Conservation (phyloP, 805 yeast genomes). For the Candida verbasci region DNA sequence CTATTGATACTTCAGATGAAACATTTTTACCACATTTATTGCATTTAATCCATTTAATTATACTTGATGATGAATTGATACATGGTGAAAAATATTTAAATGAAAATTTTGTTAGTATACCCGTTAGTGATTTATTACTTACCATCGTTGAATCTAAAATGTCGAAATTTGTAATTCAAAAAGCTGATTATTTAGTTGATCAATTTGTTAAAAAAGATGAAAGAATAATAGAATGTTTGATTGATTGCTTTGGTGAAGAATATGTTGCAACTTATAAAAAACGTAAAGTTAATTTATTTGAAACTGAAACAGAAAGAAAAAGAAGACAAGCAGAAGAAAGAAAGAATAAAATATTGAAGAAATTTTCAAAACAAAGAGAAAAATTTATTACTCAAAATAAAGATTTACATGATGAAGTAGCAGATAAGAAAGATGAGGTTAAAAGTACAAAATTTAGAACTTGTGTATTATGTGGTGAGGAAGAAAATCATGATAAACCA, state of each 20-base stretch:
- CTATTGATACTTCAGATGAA: conserved; percentile 49
- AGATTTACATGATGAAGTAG: conserved; percentile 9
- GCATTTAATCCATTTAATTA: conserved; percentile 64
- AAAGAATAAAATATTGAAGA: conserved; percentile 56
- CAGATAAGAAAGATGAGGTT: conserved; percentile 9
- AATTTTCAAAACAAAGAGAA: conserved; percentile 53
- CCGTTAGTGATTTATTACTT: conserved; percentile 53
- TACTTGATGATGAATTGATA: conserved; percentile 45
- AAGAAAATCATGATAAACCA: conserved; percentile 38
- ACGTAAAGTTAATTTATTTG: conserved; percentile 37
- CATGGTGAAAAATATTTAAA: conserved; percentile 38
- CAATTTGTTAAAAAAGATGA: conserved; percentile 46
- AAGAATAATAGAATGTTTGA: conserved; percentile 46
- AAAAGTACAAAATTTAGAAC: conserved; percentile 20
- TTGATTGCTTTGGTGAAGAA: conserved; percentile 54
- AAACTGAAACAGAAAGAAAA: conserved; percentile 52
- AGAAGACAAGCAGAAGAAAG: conserved; percentile 58
- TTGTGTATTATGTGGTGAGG: conserved; percentile 61
- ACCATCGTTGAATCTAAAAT: conserved; percentile 47
- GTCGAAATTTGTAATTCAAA: conserved; percentile 44
- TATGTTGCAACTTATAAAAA: conserved; percentile 47
- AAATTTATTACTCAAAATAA: conserved; percentile 40
- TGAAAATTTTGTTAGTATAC: conserved; percentile 48
- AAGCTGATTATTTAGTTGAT: conserved; percentile 57
- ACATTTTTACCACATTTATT: conserved; percentile 55